phyloP scores from a whole-genome alignment of 1,139 yeast genomes.

The Zygoascus hellenicus region DNA sequence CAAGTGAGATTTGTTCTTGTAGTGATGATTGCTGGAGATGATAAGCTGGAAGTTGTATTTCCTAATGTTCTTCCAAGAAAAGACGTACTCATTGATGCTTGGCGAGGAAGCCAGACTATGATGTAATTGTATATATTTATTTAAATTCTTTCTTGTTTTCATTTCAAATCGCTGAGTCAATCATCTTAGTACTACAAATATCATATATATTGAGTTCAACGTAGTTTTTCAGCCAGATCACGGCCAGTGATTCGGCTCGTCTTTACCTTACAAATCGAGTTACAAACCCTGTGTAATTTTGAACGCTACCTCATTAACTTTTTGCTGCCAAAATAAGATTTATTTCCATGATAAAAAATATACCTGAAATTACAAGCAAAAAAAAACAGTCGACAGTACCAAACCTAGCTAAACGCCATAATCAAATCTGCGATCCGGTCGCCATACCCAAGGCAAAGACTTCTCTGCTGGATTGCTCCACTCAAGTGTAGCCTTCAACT shows the following conservation, averaged over 20 bases:
- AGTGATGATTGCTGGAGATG: slow-evolving; percentile 40
- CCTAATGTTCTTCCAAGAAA: slow-evolving; percentile 34
- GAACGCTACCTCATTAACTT: no score
- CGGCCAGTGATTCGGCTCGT: no score
- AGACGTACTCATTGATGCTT: slow-evolving; percentile 24
- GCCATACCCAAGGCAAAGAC: slow-evolving; percentile 32
- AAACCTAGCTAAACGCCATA: slow-evolving; percentile 15
- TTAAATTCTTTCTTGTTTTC: no score
- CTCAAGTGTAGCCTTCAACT: slow-evolving; percentile 30
- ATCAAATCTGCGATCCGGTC: slow-evolving; percentile 30
- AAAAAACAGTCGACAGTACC: slow-evolving; percentile 23
- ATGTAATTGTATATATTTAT: no score
- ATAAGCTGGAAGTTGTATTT: slow-evolving; percentile 41
- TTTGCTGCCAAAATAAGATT: no score
- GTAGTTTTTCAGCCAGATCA: no score
- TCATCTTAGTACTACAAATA: no score
- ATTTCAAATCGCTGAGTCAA: no score
- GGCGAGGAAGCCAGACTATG: slow-evolving; percentile 16
- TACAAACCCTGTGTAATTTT: no score
- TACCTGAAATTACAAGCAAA: slow-evolving; percentile 11
- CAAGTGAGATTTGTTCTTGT: slow-evolving; percentile 51
- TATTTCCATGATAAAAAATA: no score
- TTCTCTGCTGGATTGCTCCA: slow-evolving; percentile 36
- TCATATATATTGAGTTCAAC: no score
- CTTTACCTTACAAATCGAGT: no score